Evolutionary conservation across 768 basidiomycete genomes (phyloP).

Genomic region (Cystobasidium onofrii): DNA sequence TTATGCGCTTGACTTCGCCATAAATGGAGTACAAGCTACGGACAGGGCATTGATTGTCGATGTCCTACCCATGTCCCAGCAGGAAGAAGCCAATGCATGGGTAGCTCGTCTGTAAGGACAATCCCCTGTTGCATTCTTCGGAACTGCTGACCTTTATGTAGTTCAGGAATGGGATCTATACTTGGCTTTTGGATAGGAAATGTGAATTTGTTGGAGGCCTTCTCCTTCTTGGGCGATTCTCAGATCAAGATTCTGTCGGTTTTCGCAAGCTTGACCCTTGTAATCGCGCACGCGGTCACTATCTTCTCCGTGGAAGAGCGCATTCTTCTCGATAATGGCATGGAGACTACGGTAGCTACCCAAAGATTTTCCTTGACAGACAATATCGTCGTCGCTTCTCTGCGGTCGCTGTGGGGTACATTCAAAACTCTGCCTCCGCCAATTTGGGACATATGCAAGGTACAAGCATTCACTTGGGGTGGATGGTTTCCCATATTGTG

Average conservation of each 20-base stretch:
- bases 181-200: slow-evolving; percentile 31
- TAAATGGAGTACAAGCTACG: slow-evolving; percentile 25
- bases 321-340: slow-evolving; percentile 31
- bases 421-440: slow-evolving; percentile 60
- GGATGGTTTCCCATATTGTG: slow-evolving; percentile 80
- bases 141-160: background rate
- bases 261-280: slow-evolving; percentile 12
- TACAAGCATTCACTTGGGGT: slow-evolving; percentile 68
- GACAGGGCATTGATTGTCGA: slow-evolving; percentile 30
- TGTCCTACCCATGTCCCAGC: slow-evolving; percentile 18
- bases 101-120: slow-evolving; percentile 28
- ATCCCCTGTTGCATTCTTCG: too few species aligned
- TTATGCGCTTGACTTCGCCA: slow-evolving; percentile 27
- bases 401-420: slow-evolving; percentile 51
- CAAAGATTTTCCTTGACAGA: background rate
- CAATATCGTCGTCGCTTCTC: background rate
- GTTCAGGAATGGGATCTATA: slow-evolving; percentile 20
- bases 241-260: slow-evolving; percentile 32
- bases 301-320: slow-evolving; percentile 30
- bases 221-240: slow-evolving; percentile 17
- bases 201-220: background rate
- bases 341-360: slow-evolving; percentile 22
- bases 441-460: slow-evolving; percentile 64
- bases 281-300: slow-evolving; percentile 23
- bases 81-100: slow-evolving; percentile 31